Evolutionary conservation across 2,329 filamentous ascomycete genomes (phyloP).

Genomic region (Diplodia scrobiculata): DNA sequence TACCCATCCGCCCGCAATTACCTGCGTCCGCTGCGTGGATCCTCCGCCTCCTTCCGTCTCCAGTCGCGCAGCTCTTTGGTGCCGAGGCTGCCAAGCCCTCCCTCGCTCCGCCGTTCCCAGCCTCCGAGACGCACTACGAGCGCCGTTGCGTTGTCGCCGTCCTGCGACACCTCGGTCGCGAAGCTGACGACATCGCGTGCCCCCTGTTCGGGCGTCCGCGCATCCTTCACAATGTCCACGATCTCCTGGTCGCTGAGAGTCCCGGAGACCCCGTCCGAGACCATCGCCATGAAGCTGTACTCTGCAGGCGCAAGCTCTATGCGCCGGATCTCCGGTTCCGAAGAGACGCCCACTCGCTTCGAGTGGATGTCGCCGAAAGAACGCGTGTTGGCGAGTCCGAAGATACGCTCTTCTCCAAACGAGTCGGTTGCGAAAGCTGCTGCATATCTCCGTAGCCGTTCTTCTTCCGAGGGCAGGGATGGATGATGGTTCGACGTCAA

Average conservation of each 20-base stretch:
- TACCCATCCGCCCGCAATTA: background rate
- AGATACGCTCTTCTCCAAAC: conserved; percentile 95
- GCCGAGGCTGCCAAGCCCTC: conserved; percentile 82
- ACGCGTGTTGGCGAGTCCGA: conserved; percentile 88
- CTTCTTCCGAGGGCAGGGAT: conserved; percentile 79
- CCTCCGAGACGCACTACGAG: conserved; percentile 65
- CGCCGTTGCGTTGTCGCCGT: conserved; percentile 66
- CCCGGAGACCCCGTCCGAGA: conserved; percentile 86
- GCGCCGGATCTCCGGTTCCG: conserved; percentile 84
- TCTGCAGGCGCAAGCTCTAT: conserved; percentile 79
- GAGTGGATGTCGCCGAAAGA: conserved; percentile 89
- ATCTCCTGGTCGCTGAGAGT: conserved; percentile 90
- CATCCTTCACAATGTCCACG: conserved; percentile 93
- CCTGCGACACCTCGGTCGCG: conserved; percentile 75
- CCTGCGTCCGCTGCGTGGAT: conserved; percentile 67
- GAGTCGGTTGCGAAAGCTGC: conserved; percentile 89
- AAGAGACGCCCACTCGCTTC: conserved; percentile 90
- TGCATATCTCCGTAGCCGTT: conserved; percentile 80
- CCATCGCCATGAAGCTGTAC: conserved; percentile 84
- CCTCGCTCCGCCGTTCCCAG: conserved; percentile 73
- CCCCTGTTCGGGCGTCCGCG: conserved; percentile 83
- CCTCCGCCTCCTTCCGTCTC: conserved; percentile 74
- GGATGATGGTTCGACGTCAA: conserved; percentile 92
- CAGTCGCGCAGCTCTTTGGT: conserved; percentile 91
- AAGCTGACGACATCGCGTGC: conserved; percentile 78